Evolutionary conservation across 202 grass and related monocot species (phyloP).

Genomic region (Panicum hallii): DNA sequence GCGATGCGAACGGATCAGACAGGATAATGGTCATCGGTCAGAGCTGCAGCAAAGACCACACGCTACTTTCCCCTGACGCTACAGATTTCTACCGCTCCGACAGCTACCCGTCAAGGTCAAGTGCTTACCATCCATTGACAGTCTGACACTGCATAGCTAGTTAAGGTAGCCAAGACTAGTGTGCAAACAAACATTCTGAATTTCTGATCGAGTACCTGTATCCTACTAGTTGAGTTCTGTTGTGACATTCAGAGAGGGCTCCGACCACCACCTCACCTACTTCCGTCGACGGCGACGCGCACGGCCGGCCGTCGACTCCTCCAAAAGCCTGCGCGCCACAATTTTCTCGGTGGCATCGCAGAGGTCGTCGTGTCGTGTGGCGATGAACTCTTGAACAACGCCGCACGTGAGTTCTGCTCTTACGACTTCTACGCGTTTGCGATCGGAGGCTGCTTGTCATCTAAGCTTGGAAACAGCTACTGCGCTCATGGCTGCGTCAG

Average conservation of each 20-base stretch:
- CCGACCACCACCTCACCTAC: conserved; percentile 35
- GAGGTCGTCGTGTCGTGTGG: not conserved
- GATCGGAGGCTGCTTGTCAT: no score
- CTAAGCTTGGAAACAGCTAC: no score
- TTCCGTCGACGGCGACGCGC: conserved; percentile 30
- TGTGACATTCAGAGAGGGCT: not conserved
- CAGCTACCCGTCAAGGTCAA: conserved; percentile 20
- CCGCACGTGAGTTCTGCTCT: not conserved
- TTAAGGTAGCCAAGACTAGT: not conserved
- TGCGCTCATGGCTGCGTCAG: not conserved
- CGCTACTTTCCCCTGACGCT: conserved; percentile 29
- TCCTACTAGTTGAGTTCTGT: not conserved
- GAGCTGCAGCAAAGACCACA: not conserved
- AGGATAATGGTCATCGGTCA: not conserved
- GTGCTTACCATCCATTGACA: not conserved
- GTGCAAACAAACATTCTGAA: not conserved
- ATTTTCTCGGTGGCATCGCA: not conserved
- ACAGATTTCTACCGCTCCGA: conserved; percentile 27
- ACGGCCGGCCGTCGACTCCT: not conserved
- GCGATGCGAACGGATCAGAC: not conserved
- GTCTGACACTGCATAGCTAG: no score
- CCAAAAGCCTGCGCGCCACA: no score
- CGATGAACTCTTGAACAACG: not conserved
- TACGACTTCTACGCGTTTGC: not conserved
- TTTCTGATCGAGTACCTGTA: not conserved